Evolutionary conservation across 176 grass and related monocot genomes (phyloP).

Genomic region (Aegilops speltoides): DNA sequence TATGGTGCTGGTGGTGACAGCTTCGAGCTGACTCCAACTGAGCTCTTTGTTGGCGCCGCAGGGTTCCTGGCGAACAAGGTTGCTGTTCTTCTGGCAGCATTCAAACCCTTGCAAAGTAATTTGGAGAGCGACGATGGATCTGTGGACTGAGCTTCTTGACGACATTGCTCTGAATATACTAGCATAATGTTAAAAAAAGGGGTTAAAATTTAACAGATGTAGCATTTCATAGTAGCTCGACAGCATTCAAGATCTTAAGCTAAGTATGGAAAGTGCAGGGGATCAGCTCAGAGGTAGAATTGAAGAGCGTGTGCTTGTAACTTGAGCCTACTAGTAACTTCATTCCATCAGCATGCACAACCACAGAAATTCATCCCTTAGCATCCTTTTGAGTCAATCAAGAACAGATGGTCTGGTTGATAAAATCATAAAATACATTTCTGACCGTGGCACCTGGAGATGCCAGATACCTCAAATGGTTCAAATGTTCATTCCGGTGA

Average conservation of each 20-base stretch:
- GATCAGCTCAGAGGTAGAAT: neutral
- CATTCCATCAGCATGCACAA: neutral
- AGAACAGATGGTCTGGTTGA: neutral
- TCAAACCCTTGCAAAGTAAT: constrained; percentile 77
- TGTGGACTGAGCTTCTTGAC: neutral
- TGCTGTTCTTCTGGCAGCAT: constrained; percentile 73
- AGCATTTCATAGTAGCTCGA: neutral
- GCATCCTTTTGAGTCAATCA: neutral
- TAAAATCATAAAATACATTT: constrained; percentile 1
- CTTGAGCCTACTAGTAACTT: neutral
- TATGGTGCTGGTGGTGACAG: constrained; percentile 56
- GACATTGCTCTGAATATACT: neutral
- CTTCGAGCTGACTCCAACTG: constrained; percentile 45
- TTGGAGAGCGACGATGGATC: constrained; percentile 35
- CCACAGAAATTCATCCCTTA: neutral
- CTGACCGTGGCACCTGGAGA: neutral
- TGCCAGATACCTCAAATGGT: neutral
- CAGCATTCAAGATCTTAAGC: constrained; percentile 2
- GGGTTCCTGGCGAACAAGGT: constrained; percentile 76
- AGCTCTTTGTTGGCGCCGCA: constrained; percentile 62
- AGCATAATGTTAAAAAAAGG: neutral
- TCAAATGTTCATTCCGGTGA: neutral
- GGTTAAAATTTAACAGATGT: neutral
- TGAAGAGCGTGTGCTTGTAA: neutral
- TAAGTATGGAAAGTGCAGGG: neutral